Percentiles rank a stretch among this genome's conserved stretches.
Evolutionary conservation across 2,329 filamentous ascomycete species (phyloP).

Genomic region (Dothistroma pini): DNA sequence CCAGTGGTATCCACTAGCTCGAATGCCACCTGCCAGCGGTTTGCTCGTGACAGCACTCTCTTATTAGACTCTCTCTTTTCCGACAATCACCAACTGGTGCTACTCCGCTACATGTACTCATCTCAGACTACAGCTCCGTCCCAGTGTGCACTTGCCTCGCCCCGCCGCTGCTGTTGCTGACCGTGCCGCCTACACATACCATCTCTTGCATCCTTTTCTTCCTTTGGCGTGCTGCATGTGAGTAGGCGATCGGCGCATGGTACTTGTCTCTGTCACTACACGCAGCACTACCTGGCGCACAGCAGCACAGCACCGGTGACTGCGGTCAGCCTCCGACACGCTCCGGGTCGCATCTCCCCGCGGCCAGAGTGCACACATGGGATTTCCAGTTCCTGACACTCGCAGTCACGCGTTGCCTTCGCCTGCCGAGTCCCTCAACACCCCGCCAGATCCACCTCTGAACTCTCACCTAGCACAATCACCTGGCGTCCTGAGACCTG

Average conservation of each 20-base stretch:
- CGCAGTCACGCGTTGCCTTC: not conserved
- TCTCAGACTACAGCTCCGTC: not conserved
- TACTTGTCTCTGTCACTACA: not conserved
- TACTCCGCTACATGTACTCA: not conserved
- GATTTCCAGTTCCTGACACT: not conserved
- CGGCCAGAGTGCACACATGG: not conserved
- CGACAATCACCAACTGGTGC: not conserved
- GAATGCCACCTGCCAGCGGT: not conserved
- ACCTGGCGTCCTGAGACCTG: slow-evolving; percentile 8
- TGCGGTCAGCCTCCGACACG: not conserved
- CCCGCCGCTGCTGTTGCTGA: not conserved
- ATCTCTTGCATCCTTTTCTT: not conserved
- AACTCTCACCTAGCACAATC: slow-evolving; percentile 2
- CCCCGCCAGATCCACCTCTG: not conserved
- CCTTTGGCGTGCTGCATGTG: not conserved
- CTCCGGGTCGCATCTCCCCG: not conserved
- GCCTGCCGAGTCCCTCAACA: not conserved
- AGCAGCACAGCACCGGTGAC: not conserved
- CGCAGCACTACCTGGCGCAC: not conserved
- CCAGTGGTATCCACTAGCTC: not conserved
- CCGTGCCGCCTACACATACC: not conserved
- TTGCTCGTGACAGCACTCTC: not conserved
- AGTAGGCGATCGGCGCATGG: not conserved
- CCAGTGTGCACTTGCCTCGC: not conserved
- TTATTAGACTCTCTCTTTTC: not conserved